These are phyloP conservation scores for Phyllosticta ampelicida DNA, from an alignment of 2,329 filamentous ascomycete species.

Conservation along the genomic window DNA sequence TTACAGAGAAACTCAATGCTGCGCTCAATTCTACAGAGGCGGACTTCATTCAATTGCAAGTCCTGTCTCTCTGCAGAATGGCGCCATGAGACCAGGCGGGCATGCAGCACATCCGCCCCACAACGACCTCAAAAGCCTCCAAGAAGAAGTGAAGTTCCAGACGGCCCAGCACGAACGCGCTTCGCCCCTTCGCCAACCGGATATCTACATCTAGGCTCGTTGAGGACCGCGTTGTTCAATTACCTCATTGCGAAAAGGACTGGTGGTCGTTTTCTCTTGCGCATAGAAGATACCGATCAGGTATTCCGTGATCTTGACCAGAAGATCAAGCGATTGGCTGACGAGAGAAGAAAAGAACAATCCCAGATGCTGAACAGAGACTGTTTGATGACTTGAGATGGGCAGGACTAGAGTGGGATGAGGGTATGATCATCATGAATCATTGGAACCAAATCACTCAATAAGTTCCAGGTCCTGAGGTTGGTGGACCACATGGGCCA, in stretches of 20 bases:
- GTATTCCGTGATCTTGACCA: conserved; percentile 31
- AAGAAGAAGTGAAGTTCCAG: neutral
- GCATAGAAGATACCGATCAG: conserved; percentile 93
- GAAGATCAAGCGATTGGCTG: conserved; percentile 19
- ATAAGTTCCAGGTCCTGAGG: conserved; percentile 55
- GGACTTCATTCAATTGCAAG: conserved; percentile 2
- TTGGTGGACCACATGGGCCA: conserved; percentile 71
- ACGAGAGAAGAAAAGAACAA: conserved; percentile 59
- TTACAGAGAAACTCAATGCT: neutral
- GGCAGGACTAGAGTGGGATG: conserved; percentile 88
- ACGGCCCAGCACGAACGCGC: conserved; percentile 52
- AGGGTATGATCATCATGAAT: conserved; percentile 45
- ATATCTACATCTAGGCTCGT: conserved; percentile 80
- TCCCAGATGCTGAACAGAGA: conserved; percentile 66
- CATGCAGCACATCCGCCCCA: neutral
- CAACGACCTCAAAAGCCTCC: neutral
- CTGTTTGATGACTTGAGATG: conserved; percentile 74
- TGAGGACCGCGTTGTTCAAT: conserved; percentile 92
- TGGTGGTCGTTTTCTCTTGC: conserved; percentile 77
- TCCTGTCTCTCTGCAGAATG: neutral
- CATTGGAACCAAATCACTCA: neutral
- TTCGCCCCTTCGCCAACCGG: conserved; percentile 96
- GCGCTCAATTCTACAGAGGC: neutral
- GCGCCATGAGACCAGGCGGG: neutral
- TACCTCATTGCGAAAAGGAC: conserved; percentile 83